Percentiles rank a stretch among this genome's conserved stretches.
Conservation (phyloP, 768 basidiomycete species). For the Russula sp. region DNA sequence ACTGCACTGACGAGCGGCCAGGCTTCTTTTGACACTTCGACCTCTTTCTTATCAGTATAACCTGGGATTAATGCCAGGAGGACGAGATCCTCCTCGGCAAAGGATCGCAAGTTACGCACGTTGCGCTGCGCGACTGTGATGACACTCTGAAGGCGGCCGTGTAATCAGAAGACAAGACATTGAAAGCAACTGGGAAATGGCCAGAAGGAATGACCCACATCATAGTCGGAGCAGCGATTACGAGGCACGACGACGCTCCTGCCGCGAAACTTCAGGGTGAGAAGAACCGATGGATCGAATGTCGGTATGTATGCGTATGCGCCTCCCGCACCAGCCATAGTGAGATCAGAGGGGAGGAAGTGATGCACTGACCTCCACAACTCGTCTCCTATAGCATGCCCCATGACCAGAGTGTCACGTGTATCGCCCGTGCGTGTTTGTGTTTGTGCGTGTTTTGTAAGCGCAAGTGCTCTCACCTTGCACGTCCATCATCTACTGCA, state of each 20-base stretch:
- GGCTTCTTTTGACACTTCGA: slow-evolving; percentile 5
- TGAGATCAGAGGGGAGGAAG: no score
- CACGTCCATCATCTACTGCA: no score
- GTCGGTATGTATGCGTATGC: no score
- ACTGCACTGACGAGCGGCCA: neutral
- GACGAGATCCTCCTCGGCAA: neutral
- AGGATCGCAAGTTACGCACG: neutral
- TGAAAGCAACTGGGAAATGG: no score
- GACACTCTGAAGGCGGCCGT: neutral
- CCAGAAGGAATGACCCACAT: neutral
- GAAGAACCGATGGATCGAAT: slow-evolving; percentile 1
- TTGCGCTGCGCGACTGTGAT: slow-evolving; percentile 1
- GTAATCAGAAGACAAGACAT: neutral
- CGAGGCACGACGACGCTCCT: slow-evolving; percentile 8
- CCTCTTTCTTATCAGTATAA: neutral
- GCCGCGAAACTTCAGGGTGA: slow-evolving; percentile 8
- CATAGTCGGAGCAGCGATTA: neutral
- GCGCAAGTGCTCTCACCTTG: no score
- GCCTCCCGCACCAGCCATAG: no score
- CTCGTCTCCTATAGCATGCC: no score
- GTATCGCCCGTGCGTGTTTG: no score
- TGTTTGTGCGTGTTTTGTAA: no score
- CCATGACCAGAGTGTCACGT: no score
- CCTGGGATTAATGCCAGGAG: neutral
- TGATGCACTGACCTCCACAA: no score